Percentiles rank a stretch among this genome's conserved stretches.
These are phyloP conservation scores for Cymbopogon citratus DNA, from an alignment of 176 grass and related monocot species.

Conservation along the genomic window DNA sequence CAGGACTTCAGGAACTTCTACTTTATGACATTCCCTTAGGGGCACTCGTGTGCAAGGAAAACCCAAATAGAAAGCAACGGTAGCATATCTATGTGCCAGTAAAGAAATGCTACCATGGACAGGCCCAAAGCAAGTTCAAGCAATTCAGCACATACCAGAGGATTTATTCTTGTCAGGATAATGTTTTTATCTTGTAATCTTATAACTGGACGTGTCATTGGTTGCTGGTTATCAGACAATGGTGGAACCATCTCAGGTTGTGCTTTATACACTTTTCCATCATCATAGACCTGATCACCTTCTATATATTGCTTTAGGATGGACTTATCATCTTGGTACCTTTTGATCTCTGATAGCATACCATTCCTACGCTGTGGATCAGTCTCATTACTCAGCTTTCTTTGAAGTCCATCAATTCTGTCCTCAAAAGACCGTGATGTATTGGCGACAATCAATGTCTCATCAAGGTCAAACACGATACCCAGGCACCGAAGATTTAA, in stretches of 20 bases:
- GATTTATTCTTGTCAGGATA: conserved; percentile 94
- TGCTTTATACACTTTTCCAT: conserved; percentile 87
- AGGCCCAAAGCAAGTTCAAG: conserved; percentile 16
- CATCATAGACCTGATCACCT: conserved; percentile 77
- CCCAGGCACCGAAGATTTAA: conserved; percentile 86
- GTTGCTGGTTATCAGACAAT: conserved; percentile 82
- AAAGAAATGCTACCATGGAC: background rate
- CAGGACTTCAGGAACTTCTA: background rate
- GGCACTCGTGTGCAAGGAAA: background rate
- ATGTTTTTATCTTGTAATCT: conserved; percentile 89
- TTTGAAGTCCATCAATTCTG: conserved; percentile 83
- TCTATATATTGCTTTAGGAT: conserved; percentile 96
- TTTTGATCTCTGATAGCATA: conserved; percentile 92
- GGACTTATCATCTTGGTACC: conserved; percentile 89
- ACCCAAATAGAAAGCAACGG: background rate
- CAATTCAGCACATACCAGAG: conserved; percentile 54
- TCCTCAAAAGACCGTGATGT: conserved; percentile 89
- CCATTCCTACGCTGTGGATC: conserved; percentile 69
- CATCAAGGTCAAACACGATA: conserved; percentile 98
- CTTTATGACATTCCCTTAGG: background rate
- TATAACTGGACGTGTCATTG: conserved; percentile 89
- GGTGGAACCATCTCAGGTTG: conserved; percentile 82
- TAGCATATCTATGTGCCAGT: conserved; percentile 11
- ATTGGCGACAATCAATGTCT: conserved; percentile 91
- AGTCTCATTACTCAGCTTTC: conserved; percentile 86